Base-by-base conservation (phyloP, 2,329 filamentous ascomycete species). In the Mariannaea elegans region DNA sequence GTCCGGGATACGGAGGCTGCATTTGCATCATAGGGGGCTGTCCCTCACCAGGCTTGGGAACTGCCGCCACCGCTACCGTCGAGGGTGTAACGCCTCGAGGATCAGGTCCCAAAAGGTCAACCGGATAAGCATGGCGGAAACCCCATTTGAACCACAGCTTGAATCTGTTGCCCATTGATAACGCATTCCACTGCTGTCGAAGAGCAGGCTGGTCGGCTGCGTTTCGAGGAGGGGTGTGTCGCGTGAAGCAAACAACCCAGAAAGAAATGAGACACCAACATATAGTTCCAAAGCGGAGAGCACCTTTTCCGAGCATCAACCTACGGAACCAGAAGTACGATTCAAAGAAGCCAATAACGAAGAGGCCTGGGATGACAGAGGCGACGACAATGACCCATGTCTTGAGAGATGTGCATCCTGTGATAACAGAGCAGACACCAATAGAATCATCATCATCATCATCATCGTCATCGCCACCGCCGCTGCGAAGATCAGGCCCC, bases 271-370 rank as follows among this genome's bases (percentile, higher is more conserved):
- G 21, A 24, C 71, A 70, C 73, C 74, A 76, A 60, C 55, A 68
- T 19, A 72, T 27, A 19, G 73, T 75, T 19, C 72, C 72, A 14
- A 74, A 63, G 14, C 72, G 66, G 13, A 74, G 61, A 7, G 73
- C 61, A 42, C 50, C 49, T 58, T 69, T 66, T 24, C 74, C 73
- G 4, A 64, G 58, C 72, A 75, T 75, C 49, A 75, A 53, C 18
- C 70, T 59, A n/a, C 65, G 63, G 62, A 73, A 75, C 73, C 74
- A 75, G 44, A 71, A 60, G 59, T 64, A 75, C 19, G 69, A 73
- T 51, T 75, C 72, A 19, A 71, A 7, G 57, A 72, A 73, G 24
- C 72, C 72, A 4, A 72, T 57, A 8, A 75, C 23, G 52, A 75
- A 73, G 12, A 75, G 19, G 12, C 61, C n/a, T 0, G 72, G 72